Conservation (phyloP, 2,329 filamentous ascomycete species). For the Stachybotrys elegans region DNA sequence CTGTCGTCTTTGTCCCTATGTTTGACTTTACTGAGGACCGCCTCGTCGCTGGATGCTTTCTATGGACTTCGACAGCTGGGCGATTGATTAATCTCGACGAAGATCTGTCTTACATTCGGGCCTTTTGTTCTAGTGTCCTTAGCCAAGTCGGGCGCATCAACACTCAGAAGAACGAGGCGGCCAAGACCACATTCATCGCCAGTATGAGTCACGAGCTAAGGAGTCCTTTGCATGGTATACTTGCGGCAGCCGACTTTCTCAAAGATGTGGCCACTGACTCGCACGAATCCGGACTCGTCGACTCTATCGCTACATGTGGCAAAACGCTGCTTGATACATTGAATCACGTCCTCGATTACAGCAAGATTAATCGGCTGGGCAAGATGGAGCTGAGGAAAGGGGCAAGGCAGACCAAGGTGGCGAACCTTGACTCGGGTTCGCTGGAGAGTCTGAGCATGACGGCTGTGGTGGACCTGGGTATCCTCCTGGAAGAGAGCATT, state of each 20-base stretch:
- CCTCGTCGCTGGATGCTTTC: conserved; percentile 28
- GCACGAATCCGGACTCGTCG: conserved; percentile 37
- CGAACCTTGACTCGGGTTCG: conserved; percentile 18
- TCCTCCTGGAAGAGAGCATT: conserved; percentile 32
- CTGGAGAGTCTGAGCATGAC: conserved; percentile 26
- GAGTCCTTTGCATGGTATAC: conserved; percentile 51
- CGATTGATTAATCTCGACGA: conserved; percentile 28
- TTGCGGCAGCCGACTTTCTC: conserved; percentile 46
- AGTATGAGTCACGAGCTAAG: conserved; percentile 55
- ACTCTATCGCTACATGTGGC: conserved; percentile 40
- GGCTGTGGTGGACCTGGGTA: conserved; percentile 24
- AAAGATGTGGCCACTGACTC: conserved; percentile 32
- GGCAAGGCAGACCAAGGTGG: conserved; percentile 13
- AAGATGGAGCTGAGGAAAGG: conserved; percentile 16
- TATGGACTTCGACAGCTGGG: conserved; percentile 26
- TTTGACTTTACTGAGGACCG: conserved; percentile 29
- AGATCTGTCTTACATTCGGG: conserved; percentile 29
- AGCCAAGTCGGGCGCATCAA: conserved; percentile 50
- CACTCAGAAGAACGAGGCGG: conserved; percentile 43
- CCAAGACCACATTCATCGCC: conserved; percentile 54
- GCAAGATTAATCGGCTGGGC: conserved; percentile 31
- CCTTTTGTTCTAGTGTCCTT: conserved; percentile 32
- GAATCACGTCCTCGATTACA: conserved; percentile 42
- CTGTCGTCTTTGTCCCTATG: conserved; percentile 28
- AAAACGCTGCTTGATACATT: conserved; percentile 44